These are phyloP conservation scores for Orbilia brochopaga DNA, from an alignment of 2,329 filamentous ascomycete species.

Conservation along the genomic window DNA sequence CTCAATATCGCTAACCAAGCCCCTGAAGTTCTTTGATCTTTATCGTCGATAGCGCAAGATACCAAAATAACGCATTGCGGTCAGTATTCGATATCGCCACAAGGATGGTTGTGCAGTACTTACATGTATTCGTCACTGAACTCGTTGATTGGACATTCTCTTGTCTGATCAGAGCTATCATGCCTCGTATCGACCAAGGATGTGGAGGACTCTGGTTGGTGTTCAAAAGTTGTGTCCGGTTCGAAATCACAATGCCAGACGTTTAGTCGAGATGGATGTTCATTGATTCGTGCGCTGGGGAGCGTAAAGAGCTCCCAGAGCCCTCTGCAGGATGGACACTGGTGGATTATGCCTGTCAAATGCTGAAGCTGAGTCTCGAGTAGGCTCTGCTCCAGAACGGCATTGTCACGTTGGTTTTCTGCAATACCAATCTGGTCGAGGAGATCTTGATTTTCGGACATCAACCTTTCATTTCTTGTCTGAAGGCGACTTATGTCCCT, in stretches of 20 bases:
- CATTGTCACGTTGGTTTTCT: not conserved
- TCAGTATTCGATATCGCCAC: not conserved
- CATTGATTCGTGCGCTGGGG: too few species aligned
- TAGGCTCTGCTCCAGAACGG: not conserved
- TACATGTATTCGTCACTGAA: not conserved
- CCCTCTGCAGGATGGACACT: constrained; percentile 5
- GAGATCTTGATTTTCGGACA: not conserved
- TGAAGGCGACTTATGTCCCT: not conserved
- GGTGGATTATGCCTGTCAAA: too few species aligned
- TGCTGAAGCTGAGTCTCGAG: not conserved
- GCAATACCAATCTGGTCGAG: too few species aligned
- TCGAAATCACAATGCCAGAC: constrained; percentile 11
- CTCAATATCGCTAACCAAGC: constrained; percentile 9
- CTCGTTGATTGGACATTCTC: not conserved
- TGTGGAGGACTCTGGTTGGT: not conserved
- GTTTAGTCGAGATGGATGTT: not conserved
- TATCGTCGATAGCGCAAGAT: not conserved
- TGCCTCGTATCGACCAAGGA: not conserved
- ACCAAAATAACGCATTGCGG: not conserved
- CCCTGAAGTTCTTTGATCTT: constrained; percentile 2
- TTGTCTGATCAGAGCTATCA: not conserved
- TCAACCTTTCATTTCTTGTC: not conserved
- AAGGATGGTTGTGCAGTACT: not conserved
- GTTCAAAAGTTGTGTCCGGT: not conserved
- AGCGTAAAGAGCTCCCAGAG: constrained; percentile 5